Base-by-base conservation (phyloP, 768 basidiomycete species). In the Suillus subalutaceus region DNA sequence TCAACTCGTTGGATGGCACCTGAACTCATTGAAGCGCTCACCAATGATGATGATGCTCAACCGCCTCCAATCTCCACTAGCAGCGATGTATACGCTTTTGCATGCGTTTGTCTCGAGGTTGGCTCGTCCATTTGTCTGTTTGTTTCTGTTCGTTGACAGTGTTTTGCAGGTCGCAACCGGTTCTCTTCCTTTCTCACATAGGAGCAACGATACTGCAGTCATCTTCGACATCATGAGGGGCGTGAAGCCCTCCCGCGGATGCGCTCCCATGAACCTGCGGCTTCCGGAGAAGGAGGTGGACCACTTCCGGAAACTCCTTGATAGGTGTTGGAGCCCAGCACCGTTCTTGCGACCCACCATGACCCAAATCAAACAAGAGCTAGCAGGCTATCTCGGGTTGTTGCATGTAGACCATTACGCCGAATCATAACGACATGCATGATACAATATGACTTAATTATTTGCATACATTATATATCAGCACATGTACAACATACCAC, bases 11-110 rank as follows among this genome's bases (percentile, higher is more conserved):
- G 79, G 79, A 78, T 77, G 77, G 88, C 88, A 0, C 88, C 88
- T 20, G 88, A 88, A 70, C 72, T 88, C 52, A 77, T 88, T 16
- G 70, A 81, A 41, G 81, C 83, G 0, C 81, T 85, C 44, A 81
- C 84, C 6, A 81, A 85, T 52, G 86, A 88, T 63, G 77, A 81
- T 55, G 75, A 79, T 37, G 80, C 75, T 0, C 63, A 67, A 0
- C 69, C 77, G 4, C 84, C 84, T 13, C 79, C 80, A 0, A 82
- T 87, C 64, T 84, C 86, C 18, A 84, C 80, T 1, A 77, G 73
- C 48, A 87, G 83, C 57, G 88, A 89, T 68, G 85, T 88, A n/a
- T 89, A 85, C 64, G 84, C 86, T 2, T 88, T 86, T 72, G 86
- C 79, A 1, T 86, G 83, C 23, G 82, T 88, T 53, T 87, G 87